A percentile compares a stretch with the other conserved stretches of the same genome.
Conservation (phyloP, 768 basidiomycete genomes). For the Postia placenta region DNA sequence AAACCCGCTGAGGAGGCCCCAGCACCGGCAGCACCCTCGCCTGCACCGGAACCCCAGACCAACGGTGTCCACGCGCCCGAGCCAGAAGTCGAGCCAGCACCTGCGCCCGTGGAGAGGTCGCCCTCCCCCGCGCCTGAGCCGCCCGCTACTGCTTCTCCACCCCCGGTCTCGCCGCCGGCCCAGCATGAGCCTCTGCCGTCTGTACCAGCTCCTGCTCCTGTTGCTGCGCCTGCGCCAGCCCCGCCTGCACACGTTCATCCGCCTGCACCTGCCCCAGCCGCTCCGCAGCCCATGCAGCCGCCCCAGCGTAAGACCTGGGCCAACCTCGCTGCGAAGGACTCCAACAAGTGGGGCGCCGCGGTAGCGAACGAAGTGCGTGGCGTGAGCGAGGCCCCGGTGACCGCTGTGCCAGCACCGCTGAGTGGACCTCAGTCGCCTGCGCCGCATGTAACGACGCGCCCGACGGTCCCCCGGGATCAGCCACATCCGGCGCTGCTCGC, state of each 20-base stretch:
- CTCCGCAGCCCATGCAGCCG: slow-evolving; percentile 34
- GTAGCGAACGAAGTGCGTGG: slow-evolving; percentile 77
- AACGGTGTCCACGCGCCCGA: slow-evolving; percentile 36
- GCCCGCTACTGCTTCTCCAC: slow-evolving; percentile 21
- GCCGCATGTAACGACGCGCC: slow-evolving; percentile 31
- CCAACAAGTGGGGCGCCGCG: slow-evolving; percentile 79
- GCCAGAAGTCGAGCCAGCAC: slow-evolving; percentile 22
- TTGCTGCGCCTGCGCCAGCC: slow-evolving; percentile 26
- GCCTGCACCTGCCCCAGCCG: slow-evolving; percentile 25
- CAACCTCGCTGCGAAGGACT: slow-evolving; percentile 77
- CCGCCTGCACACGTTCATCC: slow-evolving; percentile 26
- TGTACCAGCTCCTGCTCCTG: slow-evolving; percentile 23
- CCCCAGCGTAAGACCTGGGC: slow-evolving; percentile 83
- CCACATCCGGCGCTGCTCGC: slow-evolving; percentile 49
- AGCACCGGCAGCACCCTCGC: slow-evolving; percentile 37
- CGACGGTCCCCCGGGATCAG: slow-evolving; percentile 31
- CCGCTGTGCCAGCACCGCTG: slow-evolving; percentile 23
- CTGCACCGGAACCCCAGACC: slow-evolving; percentile 31
- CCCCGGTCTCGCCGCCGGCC: slow-evolving; percentile 25
- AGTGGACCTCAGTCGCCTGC: slow-evolving; percentile 26
- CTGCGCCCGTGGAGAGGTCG: slow-evolving; percentile 26
- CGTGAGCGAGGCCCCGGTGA: slow-evolving; percentile 55
- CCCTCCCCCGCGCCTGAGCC: slow-evolving; percentile 25
- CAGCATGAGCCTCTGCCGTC: slow-evolving; percentile 27
- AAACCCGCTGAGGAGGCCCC: slow-evolving; percentile 30